phyloP scores from a whole-genome alignment of 225 moss, liverwort and hornwort species.

The Thuidium tamariscinum region DNA sequence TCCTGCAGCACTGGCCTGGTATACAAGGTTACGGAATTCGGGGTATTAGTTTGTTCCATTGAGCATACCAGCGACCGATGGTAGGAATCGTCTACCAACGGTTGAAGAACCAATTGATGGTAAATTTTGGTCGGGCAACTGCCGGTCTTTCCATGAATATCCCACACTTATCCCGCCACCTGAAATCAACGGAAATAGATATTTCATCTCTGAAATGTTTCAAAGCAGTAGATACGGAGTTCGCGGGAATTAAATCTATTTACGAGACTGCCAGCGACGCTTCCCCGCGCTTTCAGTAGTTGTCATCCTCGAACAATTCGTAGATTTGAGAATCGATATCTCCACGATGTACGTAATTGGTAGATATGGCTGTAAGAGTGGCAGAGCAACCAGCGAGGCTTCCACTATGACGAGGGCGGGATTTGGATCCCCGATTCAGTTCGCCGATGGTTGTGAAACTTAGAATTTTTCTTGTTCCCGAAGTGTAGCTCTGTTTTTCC shows the following conservation, averaged over 20 bases:
- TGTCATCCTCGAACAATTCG: not conserved
- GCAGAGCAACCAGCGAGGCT: not conserved
- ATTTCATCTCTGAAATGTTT: not conserved
- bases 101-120: not conserved
- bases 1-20: not conserved
- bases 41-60: not conserved
- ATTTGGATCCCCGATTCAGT: not conserved
- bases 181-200: not conserved
- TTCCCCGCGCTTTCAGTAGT: not conserved
- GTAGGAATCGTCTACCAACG: not conserved
- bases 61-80: not conserved
- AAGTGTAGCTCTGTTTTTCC: not conserved
- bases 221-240: rapidly evolving
- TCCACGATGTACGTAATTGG: rapidly evolving
- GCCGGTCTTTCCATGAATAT: not conserved
- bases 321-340: not conserved
- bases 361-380: not conserved
- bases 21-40: not conserved
- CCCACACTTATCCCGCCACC: not conserved
- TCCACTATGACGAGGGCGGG: not conserved
- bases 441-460: not conserved
- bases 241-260: not conserved
- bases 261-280: not conserved
- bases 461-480: not conserved
- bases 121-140: not conserved